Evolutionary conservation across 139 green algal genomes (phyloP).

Genomic region (Pleodorina starrii): DNA sequence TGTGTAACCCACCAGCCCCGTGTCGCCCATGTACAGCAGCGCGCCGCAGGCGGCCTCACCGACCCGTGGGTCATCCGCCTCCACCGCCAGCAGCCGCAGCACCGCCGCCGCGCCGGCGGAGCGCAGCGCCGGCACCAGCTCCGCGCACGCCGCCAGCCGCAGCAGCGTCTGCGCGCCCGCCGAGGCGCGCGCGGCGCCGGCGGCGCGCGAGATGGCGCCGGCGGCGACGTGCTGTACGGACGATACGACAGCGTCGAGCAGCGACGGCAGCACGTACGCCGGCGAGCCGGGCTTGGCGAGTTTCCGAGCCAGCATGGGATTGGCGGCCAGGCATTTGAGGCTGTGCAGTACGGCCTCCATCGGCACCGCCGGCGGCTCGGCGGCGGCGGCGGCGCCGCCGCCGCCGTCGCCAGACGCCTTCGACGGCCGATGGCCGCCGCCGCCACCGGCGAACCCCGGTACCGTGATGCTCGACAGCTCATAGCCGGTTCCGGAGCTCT

Average conservation of each 20-base stretch:
- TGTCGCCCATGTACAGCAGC: constrained; percentile 21
- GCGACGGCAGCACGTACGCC: background rate
- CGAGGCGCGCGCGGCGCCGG: background rate
- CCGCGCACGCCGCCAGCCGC: background rate
- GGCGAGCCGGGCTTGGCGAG: background rate
- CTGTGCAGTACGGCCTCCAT: constrained; percentile 23
- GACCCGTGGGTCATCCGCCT: constrained; percentile 29
- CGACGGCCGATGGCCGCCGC: background rate
- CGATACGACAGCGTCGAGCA: background rate
- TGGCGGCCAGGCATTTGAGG: constrained; percentile 9
- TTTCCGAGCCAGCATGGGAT: background rate
- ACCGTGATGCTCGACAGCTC: background rate
- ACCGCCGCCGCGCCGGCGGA: background rate
- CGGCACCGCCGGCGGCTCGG: background rate
- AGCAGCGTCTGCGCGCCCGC: constrained; percentile 8
- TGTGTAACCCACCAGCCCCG: background rate
- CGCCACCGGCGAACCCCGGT: background rate
- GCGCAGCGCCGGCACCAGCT: background rate
- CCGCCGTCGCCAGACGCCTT: background rate
- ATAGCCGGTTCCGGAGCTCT: background rate
- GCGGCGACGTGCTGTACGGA: background rate
- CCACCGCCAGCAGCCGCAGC: background rate
- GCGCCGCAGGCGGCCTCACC: background rate
- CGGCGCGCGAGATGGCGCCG: background rate
- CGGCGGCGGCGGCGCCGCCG: background rate